phyloP scores from a whole-genome alignment of 345 rosid genomes.

The Lenwebbia sp. region DNA sequence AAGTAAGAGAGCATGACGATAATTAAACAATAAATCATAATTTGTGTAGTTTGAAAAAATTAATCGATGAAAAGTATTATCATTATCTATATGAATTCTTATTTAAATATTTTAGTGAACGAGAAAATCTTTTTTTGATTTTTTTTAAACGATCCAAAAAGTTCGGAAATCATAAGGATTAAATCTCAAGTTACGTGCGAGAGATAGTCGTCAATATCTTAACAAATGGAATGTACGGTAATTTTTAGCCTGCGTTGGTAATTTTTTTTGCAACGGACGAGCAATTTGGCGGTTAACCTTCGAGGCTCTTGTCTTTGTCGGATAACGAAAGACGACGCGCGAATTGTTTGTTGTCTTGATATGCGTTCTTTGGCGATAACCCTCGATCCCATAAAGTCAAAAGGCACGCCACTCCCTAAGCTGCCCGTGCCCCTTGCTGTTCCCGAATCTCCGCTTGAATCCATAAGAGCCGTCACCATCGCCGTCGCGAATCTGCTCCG shows the following conservation, averaged over 20 bases:
- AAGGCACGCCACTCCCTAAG: neutral
- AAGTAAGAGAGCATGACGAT: neutral
- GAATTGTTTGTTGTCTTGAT: neutral
- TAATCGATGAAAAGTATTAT: too few species aligned
- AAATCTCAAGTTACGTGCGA: too few species aligned
- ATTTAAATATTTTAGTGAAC: too few species aligned
- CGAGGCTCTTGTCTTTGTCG: neutral
- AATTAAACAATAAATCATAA: too few species aligned
- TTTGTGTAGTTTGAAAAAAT: too few species aligned
- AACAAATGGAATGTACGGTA: neutral
- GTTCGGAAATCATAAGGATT: too few species aligned
- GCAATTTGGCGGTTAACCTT: neutral
- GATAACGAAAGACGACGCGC: neutral
- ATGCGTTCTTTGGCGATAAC: neutral
- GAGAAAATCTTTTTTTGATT: too few species aligned
- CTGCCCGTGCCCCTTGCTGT: neutral
- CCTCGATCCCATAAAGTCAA: neutral
- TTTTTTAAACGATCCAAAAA: too few species aligned
- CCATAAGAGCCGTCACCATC: neutral
- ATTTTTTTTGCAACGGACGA: neutral
- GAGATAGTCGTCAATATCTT: neutral
- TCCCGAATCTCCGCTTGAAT: neutral
- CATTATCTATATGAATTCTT: too few species aligned
- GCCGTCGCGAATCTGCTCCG: neutral
- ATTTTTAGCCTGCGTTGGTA: neutral